Evolutionary conservation across 495 filamentous ascomycete genomes (phyloP), one percentile per base, ranked within the genome.

Genomic region (Pseudoneurospora amorphoporcata): DNA sequence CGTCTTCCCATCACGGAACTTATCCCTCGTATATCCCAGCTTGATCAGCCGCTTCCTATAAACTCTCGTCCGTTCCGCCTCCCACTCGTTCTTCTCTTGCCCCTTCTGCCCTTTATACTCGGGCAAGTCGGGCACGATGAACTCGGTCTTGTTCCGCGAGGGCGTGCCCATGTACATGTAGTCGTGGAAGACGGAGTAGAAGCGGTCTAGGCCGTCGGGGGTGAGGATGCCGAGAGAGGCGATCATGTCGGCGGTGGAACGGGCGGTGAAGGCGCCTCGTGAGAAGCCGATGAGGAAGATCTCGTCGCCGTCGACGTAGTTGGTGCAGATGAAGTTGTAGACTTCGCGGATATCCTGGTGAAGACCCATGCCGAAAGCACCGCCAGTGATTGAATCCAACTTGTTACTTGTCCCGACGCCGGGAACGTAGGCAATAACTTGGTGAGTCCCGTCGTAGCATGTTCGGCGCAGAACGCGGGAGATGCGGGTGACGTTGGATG

Each of bases 281-380:
- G 89, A 91, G 81, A 92, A 92, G 29, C 90, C 90, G 12, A 91
- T 75, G 29, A 92, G 81, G 71, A 91, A 83, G 39, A 92, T 90
- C 72, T 89, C 86, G 76, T 92, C 90, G 32, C 86, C 86, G 32
- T 85, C 84, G 23, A 84, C 79, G 74, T 87, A 91, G 81, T 92
- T 92, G 69, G 86, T 86, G 61, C 84, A 83, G 53, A 92, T 76
- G 77, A 91, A 92, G 47, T 84, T 85, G 79, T 92, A 92, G 2
- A 84, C 87, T 75, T 90, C 87, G 6, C 88, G 82, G 68, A 92
- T 87, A 72, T 90, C 77, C 75, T 70, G 72, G 65, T 80, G 77
- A 12, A 86, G 76, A 10, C 83, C 84, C 70, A 79, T 74, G 8
- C 86, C 86, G 68, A 83, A 85, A 2, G 82, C 76, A 65, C 86